Conservation (phyloP, 495 filamentous ascomycete genomes). For the Delitschia confertaspora region DNA sequence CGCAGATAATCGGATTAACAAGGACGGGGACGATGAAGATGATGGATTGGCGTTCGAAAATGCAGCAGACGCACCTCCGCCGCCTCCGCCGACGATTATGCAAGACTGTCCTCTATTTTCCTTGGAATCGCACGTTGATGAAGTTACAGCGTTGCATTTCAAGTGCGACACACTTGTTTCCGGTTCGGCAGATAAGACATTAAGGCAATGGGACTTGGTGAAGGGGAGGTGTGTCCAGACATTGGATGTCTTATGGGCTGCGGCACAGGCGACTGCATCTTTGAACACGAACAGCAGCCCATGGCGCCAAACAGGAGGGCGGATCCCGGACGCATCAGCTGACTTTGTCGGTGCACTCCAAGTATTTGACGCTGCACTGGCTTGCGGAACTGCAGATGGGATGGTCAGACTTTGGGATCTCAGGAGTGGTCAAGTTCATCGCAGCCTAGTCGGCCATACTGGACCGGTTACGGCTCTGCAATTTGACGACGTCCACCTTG, state of each 20-base stretch:
- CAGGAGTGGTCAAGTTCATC: constrained; percentile 87
- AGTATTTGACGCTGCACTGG: constrained; percentile 92
- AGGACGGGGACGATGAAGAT: constrained; percentile 51
- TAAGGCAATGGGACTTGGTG: constrained; percentile 94
- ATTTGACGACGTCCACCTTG: constrained; percentile 91
- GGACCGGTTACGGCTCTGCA: constrained; percentile 91
- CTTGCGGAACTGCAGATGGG: constrained; percentile 96
- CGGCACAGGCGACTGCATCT: constrained; percentile 63
- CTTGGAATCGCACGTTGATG: constrained; percentile 81
- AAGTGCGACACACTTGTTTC: constrained; percentile 81
- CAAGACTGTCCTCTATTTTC: constrained; percentile 80
- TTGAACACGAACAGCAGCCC: constrained; percentile 31
- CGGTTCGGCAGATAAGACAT: constrained; percentile 91
- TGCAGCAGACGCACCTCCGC: constrained; percentile 50
- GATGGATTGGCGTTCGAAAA: constrained; percentile 47
- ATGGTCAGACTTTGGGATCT: constrained; percentile 98
- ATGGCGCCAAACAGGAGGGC: constrained; percentile 49
- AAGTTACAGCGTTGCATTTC: constrained; percentile 91
- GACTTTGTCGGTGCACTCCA: constrained; percentile 94
- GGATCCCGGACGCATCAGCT: constrained; percentile 56
- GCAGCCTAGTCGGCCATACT: constrained; percentile 92
- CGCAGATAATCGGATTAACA: constrained; percentile 55
- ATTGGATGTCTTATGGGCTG: constrained; percentile 96
- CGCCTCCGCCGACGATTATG: constrained; percentile 62
- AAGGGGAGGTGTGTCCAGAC: constrained; percentile 96